A percentile compares a stretch with the other conserved stretches of the same genome.
Conservation (phyloP, 495 filamentous ascomycete genomes). For the Neurospora africana region DNA sequence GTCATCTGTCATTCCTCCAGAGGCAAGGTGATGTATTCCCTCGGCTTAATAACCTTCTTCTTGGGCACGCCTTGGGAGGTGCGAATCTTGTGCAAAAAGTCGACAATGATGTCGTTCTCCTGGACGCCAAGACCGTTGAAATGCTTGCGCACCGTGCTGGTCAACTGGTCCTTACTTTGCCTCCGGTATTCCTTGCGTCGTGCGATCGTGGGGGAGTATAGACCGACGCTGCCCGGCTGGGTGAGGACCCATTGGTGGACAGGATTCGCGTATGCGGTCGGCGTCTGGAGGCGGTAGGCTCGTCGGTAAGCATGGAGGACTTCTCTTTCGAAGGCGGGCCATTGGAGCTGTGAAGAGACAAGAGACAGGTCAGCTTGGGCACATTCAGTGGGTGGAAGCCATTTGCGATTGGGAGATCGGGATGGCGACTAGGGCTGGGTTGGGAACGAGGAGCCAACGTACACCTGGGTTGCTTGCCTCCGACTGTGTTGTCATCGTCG, state of each 20-base stretch:
- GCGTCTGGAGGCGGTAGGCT: conserved; percentile 61
- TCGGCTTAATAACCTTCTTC: conserved; percentile 3
- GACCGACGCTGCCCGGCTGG: conserved; percentile 54
- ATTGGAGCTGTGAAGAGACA: conserved; percentile 49
- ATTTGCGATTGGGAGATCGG: background rate
- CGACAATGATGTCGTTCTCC: conserved; percentile 80
- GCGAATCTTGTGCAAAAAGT: conserved; percentile 74
- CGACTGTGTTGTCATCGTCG: conserved; percentile 9
- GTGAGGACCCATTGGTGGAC: conserved; percentile 64
- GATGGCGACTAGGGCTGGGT: background rate
- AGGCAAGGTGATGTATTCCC: background rate
- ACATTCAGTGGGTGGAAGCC: background rate
- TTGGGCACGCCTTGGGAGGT: conserved; percentile 24
- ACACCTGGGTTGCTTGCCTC: conserved; percentile 22
- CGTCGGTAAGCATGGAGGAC: conserved; percentile 74
- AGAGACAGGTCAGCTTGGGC: conserved; percentile 12
- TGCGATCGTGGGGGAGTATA: conserved; percentile 64
- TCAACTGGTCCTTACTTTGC: conserved; percentile 67
- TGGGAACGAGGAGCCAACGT: conserved; percentile 1
- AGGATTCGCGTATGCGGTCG: conserved; percentile 57
- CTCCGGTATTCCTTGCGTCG: conserved; percentile 48
- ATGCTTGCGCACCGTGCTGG: conserved; percentile 75
- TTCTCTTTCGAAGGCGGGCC: conserved; percentile 59
- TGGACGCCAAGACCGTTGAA: conserved; percentile 78
- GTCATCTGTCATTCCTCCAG: background rate